These are phyloP conservation scores for Aphanomyces invadans DNA, from an alignment of 352 stramenopile species.

Conservation along the genomic window DNA sequence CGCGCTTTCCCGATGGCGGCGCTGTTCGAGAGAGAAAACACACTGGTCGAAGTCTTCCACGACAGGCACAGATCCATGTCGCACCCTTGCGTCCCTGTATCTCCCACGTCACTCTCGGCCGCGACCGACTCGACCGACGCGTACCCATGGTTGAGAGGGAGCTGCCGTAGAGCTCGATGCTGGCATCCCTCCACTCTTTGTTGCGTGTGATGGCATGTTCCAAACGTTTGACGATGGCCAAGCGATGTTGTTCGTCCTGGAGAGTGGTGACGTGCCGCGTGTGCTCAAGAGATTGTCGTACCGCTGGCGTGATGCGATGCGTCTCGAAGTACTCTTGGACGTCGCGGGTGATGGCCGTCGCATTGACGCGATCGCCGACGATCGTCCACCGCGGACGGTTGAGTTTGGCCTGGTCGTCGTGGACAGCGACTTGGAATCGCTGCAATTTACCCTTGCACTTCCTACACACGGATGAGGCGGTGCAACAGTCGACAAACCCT, in stretches of 20 bases:
- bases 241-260: constrained; percentile 17
- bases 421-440: neutral
- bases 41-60: neutral
- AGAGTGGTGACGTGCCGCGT: neutral
- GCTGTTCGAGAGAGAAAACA: neutral
- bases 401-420: neutral
- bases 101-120: neutral
- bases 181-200: constrained; percentile 37
- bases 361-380: neutral
- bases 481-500: neutral
- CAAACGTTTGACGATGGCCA: constrained; percentile 37
- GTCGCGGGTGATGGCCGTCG: neutral
- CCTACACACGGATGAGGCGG: neutral
- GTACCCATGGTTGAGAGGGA: constrained; percentile 59
- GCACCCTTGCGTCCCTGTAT: constrained; percentile 41
- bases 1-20: neutral
- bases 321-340: neutral
- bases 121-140: neutral
- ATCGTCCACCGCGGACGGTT: neutral
- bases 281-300: neutral
- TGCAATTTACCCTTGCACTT: neutral
- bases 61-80: constrained; percentile 53
- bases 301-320: neutral
- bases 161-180: constrained; percentile 63
- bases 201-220: constrained; percentile 27